Evolutionary conservation across 441 rosid species (phyloP).

Genomic region (Syzygium syzygioides): DNA sequence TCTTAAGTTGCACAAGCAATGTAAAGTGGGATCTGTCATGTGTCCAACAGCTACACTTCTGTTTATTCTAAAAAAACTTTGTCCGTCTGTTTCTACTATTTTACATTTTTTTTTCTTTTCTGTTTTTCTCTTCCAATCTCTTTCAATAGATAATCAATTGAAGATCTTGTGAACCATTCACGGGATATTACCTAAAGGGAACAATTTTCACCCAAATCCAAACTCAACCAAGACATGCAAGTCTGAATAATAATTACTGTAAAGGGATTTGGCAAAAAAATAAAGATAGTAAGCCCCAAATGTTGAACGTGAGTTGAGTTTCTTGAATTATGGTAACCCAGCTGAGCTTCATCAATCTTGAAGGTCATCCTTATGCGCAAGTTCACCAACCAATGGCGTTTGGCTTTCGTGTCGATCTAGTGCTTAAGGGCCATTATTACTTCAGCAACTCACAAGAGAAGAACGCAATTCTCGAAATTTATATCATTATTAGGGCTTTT

Average conservation of each 20-base stretch:
- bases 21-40: fast-evolving
- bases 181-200: not conserved
- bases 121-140: too few relatives aligned
- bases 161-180: not conserved
- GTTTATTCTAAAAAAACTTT: not conserved
- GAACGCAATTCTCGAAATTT: not conserved
- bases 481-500: not conserved
- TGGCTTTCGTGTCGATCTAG: not conserved
- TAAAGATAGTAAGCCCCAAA: not conserved
- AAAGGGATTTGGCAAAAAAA: too few relatives aligned
- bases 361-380: not conserved
- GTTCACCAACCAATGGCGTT: not conserved
- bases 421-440: not conserved
- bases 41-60: not conserved
- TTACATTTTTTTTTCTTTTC: fast-evolving
- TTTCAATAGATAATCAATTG: not conserved
- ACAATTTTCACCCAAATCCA: not conserved
- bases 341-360: not conserved
- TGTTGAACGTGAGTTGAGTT: not conserved
- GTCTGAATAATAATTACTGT: not conserved
- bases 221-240: not conserved
- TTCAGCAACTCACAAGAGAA: not conserved
- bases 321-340: not conserved
- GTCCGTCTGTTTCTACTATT: not conserved
- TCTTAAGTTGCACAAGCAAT: not conserved